These are phyloP conservation scores for Brettanomyces sp. DNA, from an alignment of 805 yeast genomes.

Conservation along the genomic window DNA sequence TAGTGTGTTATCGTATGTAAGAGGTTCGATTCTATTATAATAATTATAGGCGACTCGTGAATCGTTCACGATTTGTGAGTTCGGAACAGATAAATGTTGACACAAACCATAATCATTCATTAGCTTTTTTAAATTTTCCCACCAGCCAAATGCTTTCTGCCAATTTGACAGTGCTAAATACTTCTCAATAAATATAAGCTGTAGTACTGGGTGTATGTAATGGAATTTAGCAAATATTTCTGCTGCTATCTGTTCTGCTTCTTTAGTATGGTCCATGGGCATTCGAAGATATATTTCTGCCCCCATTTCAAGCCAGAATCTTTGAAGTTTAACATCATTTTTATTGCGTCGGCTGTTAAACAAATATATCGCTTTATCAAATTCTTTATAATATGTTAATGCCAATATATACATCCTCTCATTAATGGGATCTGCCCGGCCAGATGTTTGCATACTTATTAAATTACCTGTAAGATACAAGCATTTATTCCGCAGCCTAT, in stretches of 20 bases:
- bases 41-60: constrained; percentile 17
- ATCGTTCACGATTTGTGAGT: constrained; percentile 13
- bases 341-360: constrained; percentile 27
- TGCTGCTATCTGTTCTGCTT: constrained; percentile 28
- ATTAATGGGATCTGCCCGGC: constrained; percentile 36
- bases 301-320: constrained; percentile 50
- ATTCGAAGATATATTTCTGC: constrained; percentile 28
- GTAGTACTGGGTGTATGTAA: constrained; percentile 26
- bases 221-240: constrained; percentile 21
- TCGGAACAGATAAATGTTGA: constrained; percentile 11
- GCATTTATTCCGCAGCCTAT: constrained; percentile 24
- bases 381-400: constrained; percentile 25
- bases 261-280: constrained; percentile 16
- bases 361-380: constrained; percentile 28
- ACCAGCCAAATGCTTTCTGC: constrained; percentile 25
- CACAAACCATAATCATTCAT: constrained; percentile 19
- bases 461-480: constrained; percentile 32
- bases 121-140: constrained; percentile 17
- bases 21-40: constrained; percentile 21
- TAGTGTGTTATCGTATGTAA: constrained; percentile 19
- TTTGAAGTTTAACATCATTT: constrained; percentile 24
- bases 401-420: constrained; percentile 42
- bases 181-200: constrained; percentile 25
- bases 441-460: constrained; percentile 31
- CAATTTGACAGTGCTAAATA: constrained; percentile 20